Base-by-base conservation (phyloP, 805 yeast species). In the Novakomyces olei region DNA sequence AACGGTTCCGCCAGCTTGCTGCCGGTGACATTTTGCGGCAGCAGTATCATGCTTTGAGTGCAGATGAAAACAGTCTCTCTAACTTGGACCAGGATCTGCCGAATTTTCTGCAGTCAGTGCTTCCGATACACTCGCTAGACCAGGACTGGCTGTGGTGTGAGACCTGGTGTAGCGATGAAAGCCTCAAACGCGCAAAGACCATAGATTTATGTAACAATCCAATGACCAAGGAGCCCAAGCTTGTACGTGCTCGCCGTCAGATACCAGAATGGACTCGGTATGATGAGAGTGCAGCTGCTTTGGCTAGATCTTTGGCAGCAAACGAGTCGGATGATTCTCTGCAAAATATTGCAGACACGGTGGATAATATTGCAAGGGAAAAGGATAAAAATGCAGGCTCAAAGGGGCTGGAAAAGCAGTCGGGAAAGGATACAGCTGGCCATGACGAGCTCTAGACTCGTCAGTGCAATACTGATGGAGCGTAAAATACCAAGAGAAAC, bases 121-220 rank as follows among this genome's bases (percentile, higher is more conserved):
- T 85, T 19, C 73, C 72, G 32, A 80, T 80, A 14, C 65, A 58
- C 44, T 72, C 88, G 5, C 55, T 79, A 28, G 77, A 80, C 3
- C 72, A 72, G 41, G 83, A 77, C 29, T 79, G 92, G 91, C 55
- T 78, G 25, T 80, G 92, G 92, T 80, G 92, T 53, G 92, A 79
- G 46, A 79, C 92, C 0, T 79, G 92, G 92, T 77, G 92, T 49
- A 60, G 70, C 19, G 77, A 71, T 39, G 73, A 63, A 32, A 55
- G 67, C 22, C 52, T 73, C 36, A 48, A 48, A 34, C 53, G 55
- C 0, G 92, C 92, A 2, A 75, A 70, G 47, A 74, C 83, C 7
- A 75, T 79, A 39, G 92, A 79, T 44, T 54, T 79, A 38, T 79
- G 92, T 53, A 75, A 75, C 48, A 78, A 80, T 44, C 92, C 92